Percentiles rank a stretch among this genome's conserved stretches.
phyloP scores from a whole-genome alignment of 352 stramenopile species.

The Phytophthora colocasiae region DNA sequence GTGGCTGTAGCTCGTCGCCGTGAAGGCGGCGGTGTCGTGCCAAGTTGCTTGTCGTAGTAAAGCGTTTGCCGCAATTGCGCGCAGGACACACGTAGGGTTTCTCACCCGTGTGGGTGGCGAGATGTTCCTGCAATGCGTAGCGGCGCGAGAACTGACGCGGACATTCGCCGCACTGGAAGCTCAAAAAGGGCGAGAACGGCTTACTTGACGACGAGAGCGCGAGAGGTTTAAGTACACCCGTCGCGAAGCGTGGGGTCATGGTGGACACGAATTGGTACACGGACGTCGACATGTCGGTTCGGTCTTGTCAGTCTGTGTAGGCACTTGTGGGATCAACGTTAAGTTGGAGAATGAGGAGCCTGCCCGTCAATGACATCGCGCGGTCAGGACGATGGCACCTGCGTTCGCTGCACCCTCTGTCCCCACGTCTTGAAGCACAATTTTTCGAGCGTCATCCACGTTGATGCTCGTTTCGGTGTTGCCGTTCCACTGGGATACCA shows the following conservation, averaged over 20 bases:
- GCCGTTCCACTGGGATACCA: constrained; percentile 9
- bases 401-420: constrained; percentile 9
- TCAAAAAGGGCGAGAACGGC: constrained; percentile 5
- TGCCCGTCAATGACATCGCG: constrained; percentile 1
- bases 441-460: constrained; percentile 22
- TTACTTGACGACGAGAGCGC: constrained; percentile 16
- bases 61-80: constrained; percentile 49
- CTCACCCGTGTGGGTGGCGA: constrained; percentile 55
- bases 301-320: constrained; percentile 9
- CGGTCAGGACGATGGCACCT: constrained; percentile 6
- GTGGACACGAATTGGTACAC: constrained; percentile 36
- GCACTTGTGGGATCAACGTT: constrained; percentile 32
- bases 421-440: constrained; percentile 2
- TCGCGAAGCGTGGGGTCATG: constrained; percentile 33
- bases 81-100: constrained; percentile 57
- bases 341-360: constrained; percentile 36
- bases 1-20: constrained; percentile 38
- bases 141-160: constrained; percentile 38
- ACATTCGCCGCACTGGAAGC: constrained; percentile 50
- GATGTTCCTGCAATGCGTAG: constrained; percentile 54
- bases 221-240: constrained; percentile 21
- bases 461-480: constrained; percentile 31
- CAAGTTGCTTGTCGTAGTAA: constrained; percentile 60
- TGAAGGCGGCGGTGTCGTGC: constrained; percentile 52
- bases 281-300: constrained; percentile 28